Percentiles rank a stretch among this genome's conserved stretches.
These are phyloP conservation scores for Dactylellina haptotyla DNA, from an alignment of 2,329 filamentous ascomycete species.

Conservation along the genomic window DNA sequence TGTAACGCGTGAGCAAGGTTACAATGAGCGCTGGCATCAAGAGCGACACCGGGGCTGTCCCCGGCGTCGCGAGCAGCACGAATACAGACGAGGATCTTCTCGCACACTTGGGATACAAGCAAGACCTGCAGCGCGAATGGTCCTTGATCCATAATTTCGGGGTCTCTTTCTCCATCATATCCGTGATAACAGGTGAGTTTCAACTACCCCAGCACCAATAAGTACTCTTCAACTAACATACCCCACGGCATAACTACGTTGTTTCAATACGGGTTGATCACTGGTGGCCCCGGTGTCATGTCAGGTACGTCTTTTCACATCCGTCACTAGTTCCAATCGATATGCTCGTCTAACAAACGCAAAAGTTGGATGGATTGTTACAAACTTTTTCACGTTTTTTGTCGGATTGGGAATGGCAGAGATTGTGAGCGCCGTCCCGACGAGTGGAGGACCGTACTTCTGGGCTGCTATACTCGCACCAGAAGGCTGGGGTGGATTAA, in stretches of 20 bases:
- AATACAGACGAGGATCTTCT: conserved; percentile 66
- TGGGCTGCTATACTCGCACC: conserved; percentile 70
- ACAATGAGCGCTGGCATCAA: neutral
- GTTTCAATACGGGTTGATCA: conserved; percentile 68
- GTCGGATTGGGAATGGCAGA: conserved; percentile 70
- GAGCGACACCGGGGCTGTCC: neutral
- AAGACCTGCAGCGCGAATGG: conserved; percentile 70
- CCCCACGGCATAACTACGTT: conserved; percentile 71
- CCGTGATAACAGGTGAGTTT: conserved; percentile 65
- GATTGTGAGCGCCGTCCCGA: conserved; percentile 70
- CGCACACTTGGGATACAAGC: conserved; percentile 70
- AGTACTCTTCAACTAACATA: neutral
- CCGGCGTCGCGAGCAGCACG: neutral
- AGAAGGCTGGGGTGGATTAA: conserved; percentile 63
- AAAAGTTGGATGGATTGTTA: conserved; percentile 67
- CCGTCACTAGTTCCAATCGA: conserved; percentile 6
- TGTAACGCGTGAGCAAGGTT: conserved; percentile 13
- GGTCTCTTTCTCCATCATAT: conserved; percentile 72
- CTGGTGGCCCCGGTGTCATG: conserved; percentile 65
- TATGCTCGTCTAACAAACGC: conserved; percentile 12
- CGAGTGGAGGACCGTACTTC: conserved; percentile 70
- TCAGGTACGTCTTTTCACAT: conserved; percentile 12
- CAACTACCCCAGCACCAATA: neutral
- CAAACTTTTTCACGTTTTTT: conserved; percentile 68
- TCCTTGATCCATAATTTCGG: conserved; percentile 71